Evolutionary conservation across 192 early-diverging fungal species (phyloP).

Genomic region (Coemansia asiatica): DNA sequence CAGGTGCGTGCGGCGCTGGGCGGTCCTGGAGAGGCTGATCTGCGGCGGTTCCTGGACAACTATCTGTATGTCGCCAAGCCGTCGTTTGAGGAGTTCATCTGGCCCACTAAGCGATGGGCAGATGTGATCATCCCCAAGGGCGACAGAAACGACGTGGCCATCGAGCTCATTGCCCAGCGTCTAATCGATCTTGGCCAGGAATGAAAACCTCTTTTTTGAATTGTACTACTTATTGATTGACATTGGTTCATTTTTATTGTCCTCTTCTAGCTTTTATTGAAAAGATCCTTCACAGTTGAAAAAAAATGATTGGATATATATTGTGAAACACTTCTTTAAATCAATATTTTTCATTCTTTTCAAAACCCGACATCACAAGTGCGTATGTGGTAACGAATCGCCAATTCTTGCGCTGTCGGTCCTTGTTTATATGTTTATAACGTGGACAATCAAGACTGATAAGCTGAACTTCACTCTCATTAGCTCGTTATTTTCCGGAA

Average conservation of each 20-base stretch:
- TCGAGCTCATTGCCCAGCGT: conserved; percentile 63
- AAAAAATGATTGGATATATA: too few relatives aligned
- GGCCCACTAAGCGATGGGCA: conserved; percentile 74
- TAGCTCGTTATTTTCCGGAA: neutral
- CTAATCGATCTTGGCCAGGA: conserved; percentile 46
- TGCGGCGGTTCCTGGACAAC: conserved; percentile 63
- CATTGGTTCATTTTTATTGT: too few relatives aligned
- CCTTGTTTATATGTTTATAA: neutral
- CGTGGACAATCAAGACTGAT: neutral
- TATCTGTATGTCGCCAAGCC: conserved; percentile 83
- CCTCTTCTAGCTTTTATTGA: too few relatives aligned
- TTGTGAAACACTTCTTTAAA: too few relatives aligned
- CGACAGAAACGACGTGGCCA: conserved; percentile 61
- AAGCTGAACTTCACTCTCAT: neutral
- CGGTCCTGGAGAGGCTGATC: conserved; percentile 20
- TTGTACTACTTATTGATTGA: too few relatives aligned
- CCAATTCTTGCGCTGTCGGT: neutral
- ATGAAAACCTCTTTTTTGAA: too few relatives aligned
- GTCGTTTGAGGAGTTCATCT: conserved; percentile 84
- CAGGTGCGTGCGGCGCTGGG: conserved; percentile 44
- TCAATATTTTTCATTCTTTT: neutral
- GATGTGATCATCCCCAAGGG: conserved; percentile 75
- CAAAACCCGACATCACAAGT: neutral
- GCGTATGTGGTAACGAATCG: neutral
- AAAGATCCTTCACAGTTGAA: too few relatives aligned